Conservation (phyloP, 2,329 filamentous ascomycete genomes). For the Trichoderma sp. region DNA sequence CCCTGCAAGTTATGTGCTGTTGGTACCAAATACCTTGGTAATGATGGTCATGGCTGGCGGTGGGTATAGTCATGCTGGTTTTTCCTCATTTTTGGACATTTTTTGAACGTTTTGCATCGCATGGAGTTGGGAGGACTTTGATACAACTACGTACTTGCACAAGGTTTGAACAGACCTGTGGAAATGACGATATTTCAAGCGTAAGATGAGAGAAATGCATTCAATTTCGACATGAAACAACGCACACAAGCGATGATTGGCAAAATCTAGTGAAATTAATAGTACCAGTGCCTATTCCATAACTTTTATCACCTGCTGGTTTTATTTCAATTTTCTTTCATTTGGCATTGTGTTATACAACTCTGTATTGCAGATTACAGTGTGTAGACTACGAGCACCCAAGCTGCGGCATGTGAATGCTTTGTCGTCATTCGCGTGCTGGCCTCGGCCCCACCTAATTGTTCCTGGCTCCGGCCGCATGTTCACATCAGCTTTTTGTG, state of each 20-base stretch:
- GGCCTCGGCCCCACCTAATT: slow-evolving; percentile 10
- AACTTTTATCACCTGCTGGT: neutral
- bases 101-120: slow-evolving; percentile 15
- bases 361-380: neutral
- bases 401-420: slow-evolving; percentile 2
- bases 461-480: neutral
- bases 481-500: slow-evolving; percentile 7
- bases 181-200: neutral
- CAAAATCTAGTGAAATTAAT: neutral
- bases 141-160: neutral
- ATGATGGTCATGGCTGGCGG: neutral
- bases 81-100: neutral
- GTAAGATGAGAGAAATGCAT: neutral
- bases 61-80: neutral
- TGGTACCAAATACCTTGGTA: neutral
- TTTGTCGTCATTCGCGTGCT: slow-evolving; percentile 48
- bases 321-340: too few species aligned
- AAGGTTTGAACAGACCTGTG: neutral
- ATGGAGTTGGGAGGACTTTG: slow-evolving; percentile 18
- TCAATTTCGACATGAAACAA: neutral
- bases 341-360: neutral
- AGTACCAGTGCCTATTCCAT: neutral
- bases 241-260: neutral
- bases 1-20: neutral
- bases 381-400: neutral